Evolutionary conservation across 495 filamentous ascomycete genomes (phyloP), one percentile per base, ranked within the genome.

Genomic region (Aspergillus cristatus): DNA sequence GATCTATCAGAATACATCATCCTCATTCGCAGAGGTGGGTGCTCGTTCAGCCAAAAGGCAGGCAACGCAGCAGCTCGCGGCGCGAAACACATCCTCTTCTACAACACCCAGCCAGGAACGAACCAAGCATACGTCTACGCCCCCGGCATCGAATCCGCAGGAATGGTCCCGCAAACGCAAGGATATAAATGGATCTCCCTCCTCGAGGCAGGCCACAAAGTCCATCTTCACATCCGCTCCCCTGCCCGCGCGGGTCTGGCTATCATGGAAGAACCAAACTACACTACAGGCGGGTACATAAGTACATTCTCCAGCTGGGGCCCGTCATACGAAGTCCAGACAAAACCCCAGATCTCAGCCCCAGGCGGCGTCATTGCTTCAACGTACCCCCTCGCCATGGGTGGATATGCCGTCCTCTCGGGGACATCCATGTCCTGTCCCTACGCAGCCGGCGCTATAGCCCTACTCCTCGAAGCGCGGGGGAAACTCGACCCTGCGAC

Each of bases 401-500:
- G 60, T 17, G 55, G 65, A 2, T 63, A 60, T 18, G 57, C 46
- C 3, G 46, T 63, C 7, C 41, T 70, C n/a, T 65, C 55, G 20
- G 74, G 74, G 39, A 76, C 74, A 0, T 73, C 68, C 17, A 79
- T 79, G 75, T 65, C 74, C 2, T 53, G 65, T 14, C 72, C 73
- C 5, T 71, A 70, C 42, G 64, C 68, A 6, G 74, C 74, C 6
- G 74, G 65, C 18, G 57, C 71, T 41, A 68, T 68, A 38, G 74
- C 75, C 6, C 65, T 79, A 14, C 54, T 67, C 18, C 46, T 76
- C 35, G 68, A 46, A 10, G 45, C 48, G 12, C 48, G 64, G n/a
- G 68, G 62, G 10, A 47, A 51, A 13, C 42, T 61, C 55, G 32
- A 65, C 52, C 35, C 65, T 51, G 34, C 44, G 54, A 43, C 46